Evolutionary conservation across 148 eudicot genomes (phyloP), one percentile per base, ranked within the genome.

Genomic region (Spergularia bocconei): DNA sequence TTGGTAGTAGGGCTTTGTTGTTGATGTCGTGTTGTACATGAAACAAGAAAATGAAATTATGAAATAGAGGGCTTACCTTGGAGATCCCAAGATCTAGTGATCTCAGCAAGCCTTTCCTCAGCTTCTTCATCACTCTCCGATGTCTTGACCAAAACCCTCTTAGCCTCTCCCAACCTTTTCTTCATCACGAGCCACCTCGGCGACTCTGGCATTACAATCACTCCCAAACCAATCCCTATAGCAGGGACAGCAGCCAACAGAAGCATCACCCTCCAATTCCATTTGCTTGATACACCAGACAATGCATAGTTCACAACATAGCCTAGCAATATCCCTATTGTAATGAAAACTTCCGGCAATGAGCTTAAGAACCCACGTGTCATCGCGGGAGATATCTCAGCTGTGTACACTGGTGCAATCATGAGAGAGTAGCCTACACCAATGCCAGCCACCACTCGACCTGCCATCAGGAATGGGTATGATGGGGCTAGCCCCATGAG

Each of bases 361-460:
- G 98, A 85, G 7, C 95, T 78, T 61, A 93, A 81, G 69, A 93
- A 86, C 44, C 98, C 98, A 23, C 98, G 91, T 13, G 93, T 77
- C 86, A 83, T 78, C 7, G 86, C 81, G 5, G 98, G 97, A 0
- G 98, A 91, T 2, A 93, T 69, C 80, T 93, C 98, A 16, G 98
- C 91, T 21, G 93, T 84, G 84, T 93, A 93, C 7, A 93, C 83
- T 7, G 98, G 98, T 4, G 98, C 90, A 23, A 91, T 91, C 97
- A 93, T 93, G 39, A 93, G 93, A 11, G 98, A 86, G 81, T 86
- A 93, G 0, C 98, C 98, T 9, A 93, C 98, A 2, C 98, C 98
- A 25, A 93, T 80, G 0, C 98, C 98, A 17, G 98, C 98, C 5
- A 90, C 73, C 0, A 88, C 78, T 3, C 98, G 81, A 1, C 98